Evolutionary conservation across 257 asterid species (phyloP).

Genomic region (Przewalskia tangutica): DNA sequence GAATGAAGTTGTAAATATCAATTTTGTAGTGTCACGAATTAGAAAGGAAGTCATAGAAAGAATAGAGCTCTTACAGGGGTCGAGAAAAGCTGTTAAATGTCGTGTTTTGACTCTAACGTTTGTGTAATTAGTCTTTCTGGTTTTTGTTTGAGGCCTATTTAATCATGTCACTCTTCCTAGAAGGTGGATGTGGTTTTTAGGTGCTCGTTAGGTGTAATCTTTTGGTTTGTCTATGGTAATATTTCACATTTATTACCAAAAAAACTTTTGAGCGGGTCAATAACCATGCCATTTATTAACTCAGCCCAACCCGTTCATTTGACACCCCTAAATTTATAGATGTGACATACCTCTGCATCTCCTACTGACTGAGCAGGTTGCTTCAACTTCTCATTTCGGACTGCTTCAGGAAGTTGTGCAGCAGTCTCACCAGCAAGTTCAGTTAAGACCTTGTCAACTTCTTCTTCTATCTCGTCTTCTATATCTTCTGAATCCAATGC

Average conservation of each 20-base stretch:
- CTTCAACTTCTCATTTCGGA: slow-evolving; percentile 68
- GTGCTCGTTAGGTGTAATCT: neutral
- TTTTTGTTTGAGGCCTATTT: neutral
- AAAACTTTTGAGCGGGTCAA: no score
- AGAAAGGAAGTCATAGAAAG: neutral
- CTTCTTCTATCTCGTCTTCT: slow-evolving; percentile 96
- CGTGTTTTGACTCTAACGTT: neutral
- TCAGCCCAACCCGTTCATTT: no score
- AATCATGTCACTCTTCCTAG: neutral
- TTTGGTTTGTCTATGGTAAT: neutral
- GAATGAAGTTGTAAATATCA: neutral
- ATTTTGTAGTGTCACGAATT: neutral
- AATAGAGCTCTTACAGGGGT: neutral
- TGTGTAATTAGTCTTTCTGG: neutral
- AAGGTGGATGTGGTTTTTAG: neutral
- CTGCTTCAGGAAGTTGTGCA: slow-evolving; percentile 88
- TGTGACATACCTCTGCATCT: slow-evolving; percentile 43
- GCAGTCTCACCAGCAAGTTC: slow-evolving; percentile 97
- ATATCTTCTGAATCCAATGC: slow-evolving; percentile 95
- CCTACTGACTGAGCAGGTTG: slow-evolving; percentile 57
- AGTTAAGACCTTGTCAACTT: slow-evolving; percentile 76
- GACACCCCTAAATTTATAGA: neutral
- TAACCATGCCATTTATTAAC: no score
- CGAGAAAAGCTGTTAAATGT: neutral
- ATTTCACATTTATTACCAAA: neutral